Evolutionary conservation across 2,329 filamentous ascomycete species (phyloP).

Genomic region (Penicillium sp.): DNA sequence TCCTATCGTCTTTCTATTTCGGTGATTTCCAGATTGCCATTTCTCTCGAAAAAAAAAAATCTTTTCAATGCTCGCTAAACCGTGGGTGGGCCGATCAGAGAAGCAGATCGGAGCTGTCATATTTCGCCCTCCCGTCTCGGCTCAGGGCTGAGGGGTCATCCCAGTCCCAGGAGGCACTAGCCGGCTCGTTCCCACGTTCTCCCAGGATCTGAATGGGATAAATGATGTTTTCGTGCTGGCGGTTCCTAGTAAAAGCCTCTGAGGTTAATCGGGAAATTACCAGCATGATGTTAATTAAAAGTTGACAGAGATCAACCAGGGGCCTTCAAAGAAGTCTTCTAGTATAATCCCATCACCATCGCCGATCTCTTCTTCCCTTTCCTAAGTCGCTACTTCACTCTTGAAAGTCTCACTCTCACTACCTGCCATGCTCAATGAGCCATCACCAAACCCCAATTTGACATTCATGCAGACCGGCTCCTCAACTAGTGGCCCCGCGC

Average conservation of each 20-base stretch:
- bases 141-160: conserved; percentile 5
- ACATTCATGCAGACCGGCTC: conserved; percentile 16
- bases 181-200: conserved; percentile 23
- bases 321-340: too few relatives aligned
- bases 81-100: conserved; percentile 14
- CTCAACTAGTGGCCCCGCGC: conserved; percentile 9
- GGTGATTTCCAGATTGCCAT: not conserved
- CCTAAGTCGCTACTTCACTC: not conserved
- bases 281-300: not conserved
- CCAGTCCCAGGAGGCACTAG: not conserved
- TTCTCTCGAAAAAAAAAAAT: not conserved
- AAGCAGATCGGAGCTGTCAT: conserved; percentile 36
- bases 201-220: not conserved
- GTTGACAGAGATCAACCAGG: not conserved
- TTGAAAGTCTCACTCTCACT: too few relatives aligned
- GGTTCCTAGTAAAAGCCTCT: too few relatives aligned
- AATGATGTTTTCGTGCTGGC: too few relatives aligned
- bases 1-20: not conserved
- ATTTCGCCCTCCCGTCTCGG: conserved; percentile 23
- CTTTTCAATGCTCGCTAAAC: not conserved
- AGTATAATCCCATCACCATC: not conserved
- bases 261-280: not conserved
- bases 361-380: not conserved
- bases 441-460: conserved; percentile 5
- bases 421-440: not conserved